phyloP scores from a whole-genome alignment of 2,329 filamentous ascomycete species.

The Aspergillus versicolor region DNA sequence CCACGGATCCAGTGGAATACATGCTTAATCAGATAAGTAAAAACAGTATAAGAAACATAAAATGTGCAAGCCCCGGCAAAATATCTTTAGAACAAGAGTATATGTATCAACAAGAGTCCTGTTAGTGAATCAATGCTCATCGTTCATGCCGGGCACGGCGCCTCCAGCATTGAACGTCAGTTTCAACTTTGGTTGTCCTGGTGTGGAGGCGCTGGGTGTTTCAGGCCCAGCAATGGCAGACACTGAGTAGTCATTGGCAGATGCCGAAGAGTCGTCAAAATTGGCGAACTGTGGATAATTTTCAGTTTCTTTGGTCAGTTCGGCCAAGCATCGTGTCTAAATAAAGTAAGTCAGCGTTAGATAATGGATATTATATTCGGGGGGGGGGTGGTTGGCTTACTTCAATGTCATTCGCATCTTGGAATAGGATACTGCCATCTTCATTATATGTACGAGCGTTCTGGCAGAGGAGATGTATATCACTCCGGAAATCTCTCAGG shows the following conservation, averaged over 20 bases:
- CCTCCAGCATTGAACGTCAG: constrained; percentile 56
- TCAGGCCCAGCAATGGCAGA: constrained; percentile 44
- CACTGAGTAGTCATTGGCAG: constrained; percentile 52
- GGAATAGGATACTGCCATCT: constrained; percentile 85
- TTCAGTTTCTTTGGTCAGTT: constrained; percentile 55
- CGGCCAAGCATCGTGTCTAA: constrained; percentile 51
- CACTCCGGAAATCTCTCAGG: constrained; percentile 75
- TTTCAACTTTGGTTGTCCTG: constrained; percentile 66
- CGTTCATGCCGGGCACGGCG: constrained; percentile 28
- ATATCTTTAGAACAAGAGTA: constrained; percentile 10
- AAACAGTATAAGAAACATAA: constrained; percentile 10
- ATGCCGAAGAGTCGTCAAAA: constrained; percentile 53
- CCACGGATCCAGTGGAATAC: constrained; percentile 16
- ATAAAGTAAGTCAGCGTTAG: constrained; percentile 8
- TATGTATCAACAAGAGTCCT: constrained; percentile 16
- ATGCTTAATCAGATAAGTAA: constrained; percentile 16
- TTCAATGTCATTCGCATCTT: constrained; percentile 90
- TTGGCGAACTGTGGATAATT: constrained; percentile 57
- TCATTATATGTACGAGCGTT: constrained; percentile 98
- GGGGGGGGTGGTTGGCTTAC: constrained; percentile 57
- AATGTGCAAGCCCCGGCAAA: constrained; percentile 15
- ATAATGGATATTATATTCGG: neutral
- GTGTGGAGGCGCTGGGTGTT: constrained; percentile 63
- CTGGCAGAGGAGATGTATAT: constrained; percentile 79
- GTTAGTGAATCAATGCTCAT: constrained; percentile 19